Conservation (phyloP, 2,329 filamentous ascomycete species). For the Colletotrichum chlorophyti region DNA sequence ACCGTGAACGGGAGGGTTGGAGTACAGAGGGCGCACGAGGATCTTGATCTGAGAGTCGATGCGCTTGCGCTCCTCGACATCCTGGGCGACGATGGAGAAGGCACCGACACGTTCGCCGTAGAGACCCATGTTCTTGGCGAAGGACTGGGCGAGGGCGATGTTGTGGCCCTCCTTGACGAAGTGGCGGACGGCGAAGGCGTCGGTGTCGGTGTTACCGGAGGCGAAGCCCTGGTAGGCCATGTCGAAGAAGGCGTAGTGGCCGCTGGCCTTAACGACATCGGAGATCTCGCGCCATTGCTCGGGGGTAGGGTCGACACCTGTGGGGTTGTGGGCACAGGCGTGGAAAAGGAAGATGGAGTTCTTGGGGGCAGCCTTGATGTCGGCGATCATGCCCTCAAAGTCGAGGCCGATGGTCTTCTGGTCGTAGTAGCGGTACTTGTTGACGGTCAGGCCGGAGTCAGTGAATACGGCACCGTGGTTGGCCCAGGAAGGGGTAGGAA, state of each 20-base stretch:
- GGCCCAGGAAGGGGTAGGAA: slow-evolving; percentile 95
- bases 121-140: slow-evolving; percentile 99
- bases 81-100: slow-evolving; percentile 89
- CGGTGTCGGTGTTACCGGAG: slow-evolving; percentile 87
- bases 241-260: slow-evolving; percentile 96
- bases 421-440: slow-evolving; percentile 99
- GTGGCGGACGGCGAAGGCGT: slow-evolving; percentile 92
- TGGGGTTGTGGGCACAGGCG: slow-evolving; percentile 97
- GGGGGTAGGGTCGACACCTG: slow-evolving; percentile 89
- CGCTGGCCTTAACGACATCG: slow-evolving; percentile 81
- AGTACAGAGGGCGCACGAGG: slow-evolving; percentile 95
- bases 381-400: slow-evolving; percentile 90
- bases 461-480: slow-evolving; percentile 98
- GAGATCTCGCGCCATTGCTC: slow-evolving; percentile 95
- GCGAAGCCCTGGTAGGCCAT: slow-evolving; percentile 99
- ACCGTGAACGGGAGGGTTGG: slow-evolving; percentile 96
- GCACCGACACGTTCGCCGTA: slow-evolving; percentile 98
- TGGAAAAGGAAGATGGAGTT: slow-evolving; percentile 93
- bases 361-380: slow-evolving; percentile 87
- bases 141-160: slow-evolving; percentile 87
- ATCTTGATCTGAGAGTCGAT: slow-evolving; percentile 99
- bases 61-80: slow-evolving; percentile 90
- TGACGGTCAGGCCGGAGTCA: slow-evolving; percentile 88
- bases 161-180: slow-evolving; percentile 93
- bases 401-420: slow-evolving; percentile 98